These are phyloP conservation scores for Daldinia grandis DNA, from an alignment of 495 filamentous ascomycete species.

Conservation along the genomic window DNA sequence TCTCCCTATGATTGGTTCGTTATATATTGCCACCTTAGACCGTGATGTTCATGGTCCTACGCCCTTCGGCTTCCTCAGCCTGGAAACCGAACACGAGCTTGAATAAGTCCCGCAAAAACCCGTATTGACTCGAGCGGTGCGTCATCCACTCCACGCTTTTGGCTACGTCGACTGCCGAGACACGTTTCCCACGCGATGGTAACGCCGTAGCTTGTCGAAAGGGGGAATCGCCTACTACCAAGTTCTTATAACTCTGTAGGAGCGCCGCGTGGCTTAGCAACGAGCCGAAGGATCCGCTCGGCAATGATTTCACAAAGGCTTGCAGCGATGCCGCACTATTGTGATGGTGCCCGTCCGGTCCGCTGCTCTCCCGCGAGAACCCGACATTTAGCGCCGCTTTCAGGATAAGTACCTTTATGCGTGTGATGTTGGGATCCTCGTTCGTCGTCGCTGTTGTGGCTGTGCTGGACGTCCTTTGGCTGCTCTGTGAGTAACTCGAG, in stretches of 20 bases:
- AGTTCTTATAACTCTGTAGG: constrained; percentile 77
- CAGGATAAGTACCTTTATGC: constrained; percentile 76
- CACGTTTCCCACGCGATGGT: constrained; percentile 64
- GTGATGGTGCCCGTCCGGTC: constrained; percentile 41
- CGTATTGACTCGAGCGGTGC: constrained; percentile 60
- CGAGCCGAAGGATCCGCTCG: constrained; percentile 78
- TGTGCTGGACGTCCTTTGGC: constrained; percentile 75
- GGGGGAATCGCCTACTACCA: constrained; percentile 73
- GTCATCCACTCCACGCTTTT: constrained; percentile 79
- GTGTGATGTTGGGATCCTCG: constrained; percentile 77
- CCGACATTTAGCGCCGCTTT: constrained; percentile 85
- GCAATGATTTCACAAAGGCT: constrained; percentile 77
- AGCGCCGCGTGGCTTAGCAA: constrained; percentile 72
- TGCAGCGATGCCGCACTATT: constrained; percentile 61
- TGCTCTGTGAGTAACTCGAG: constrained; percentile 76
- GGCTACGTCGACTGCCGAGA: constrained; percentile 74
- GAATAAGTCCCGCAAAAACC: constrained; percentile 81
- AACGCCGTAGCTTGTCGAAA: constrained; percentile 65
- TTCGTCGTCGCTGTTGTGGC: constrained; percentile 70
- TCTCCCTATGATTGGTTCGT: not conserved
- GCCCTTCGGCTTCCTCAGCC: constrained; percentile 72
- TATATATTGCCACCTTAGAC: constrained; percentile 36
- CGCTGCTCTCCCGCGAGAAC: constrained; percentile 62
- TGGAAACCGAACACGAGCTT: constrained; percentile 85
- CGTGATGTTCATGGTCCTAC: constrained; percentile 60